These are phyloP conservation scores for Neotropicomus parvogracilis DNA, from an alignment of 1,284 basidiomycete genomes.

Conservation along the genomic window DNA sequence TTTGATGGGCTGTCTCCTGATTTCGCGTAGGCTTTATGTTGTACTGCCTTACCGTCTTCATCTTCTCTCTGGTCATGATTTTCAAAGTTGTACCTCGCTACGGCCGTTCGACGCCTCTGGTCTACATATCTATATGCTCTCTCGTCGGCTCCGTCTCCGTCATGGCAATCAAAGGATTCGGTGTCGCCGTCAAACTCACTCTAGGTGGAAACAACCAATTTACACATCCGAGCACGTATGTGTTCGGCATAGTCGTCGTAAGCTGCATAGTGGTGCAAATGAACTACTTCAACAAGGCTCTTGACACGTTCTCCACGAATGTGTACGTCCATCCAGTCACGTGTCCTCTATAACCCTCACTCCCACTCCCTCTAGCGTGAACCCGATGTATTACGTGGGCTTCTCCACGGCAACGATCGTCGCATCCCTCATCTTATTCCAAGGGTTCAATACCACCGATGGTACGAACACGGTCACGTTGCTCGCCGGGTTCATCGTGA, in stretches of 20 bases:
- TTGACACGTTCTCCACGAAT: conserved; percentile 97
- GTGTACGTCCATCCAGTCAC: conserved; percentile 60
- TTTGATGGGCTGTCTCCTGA: conserved; percentile 4
- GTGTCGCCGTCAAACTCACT: conserved; percentile 94
- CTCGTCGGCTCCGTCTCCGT: conserved; percentile 84
- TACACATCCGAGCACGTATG: conserved; percentile 90
- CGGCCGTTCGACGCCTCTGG: conserved; percentile 84
- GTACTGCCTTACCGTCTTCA: conserved; percentile 83
- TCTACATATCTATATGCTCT: conserved; percentile 94
- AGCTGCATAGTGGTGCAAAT: conserved; percentile 93
- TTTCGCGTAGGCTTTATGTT: conserved; percentile 70
- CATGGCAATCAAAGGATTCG: conserved; percentile 96
- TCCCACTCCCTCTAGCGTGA: conserved; percentile 54
- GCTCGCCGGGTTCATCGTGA: conserved; percentile 82
- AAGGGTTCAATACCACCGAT: conserved; percentile 91
- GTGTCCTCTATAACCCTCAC: conserved; percentile 11
- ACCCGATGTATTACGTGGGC: conserved; percentile 98
- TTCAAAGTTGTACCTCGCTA: conserved; percentile 84
- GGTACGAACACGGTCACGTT: conserved; percentile 82
- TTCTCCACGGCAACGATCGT: conserved; percentile 97
- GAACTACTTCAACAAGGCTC: conserved; percentile 99
- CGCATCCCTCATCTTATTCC: conserved; percentile 94
- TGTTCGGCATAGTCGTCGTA: conserved; percentile 83
- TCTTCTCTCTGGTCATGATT: conserved; percentile 86
- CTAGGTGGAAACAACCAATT: conserved; percentile 95